Evolutionary conservation across 345 rosid species (phyloP).

Genomic region (Kandelia obovata): DNA sequence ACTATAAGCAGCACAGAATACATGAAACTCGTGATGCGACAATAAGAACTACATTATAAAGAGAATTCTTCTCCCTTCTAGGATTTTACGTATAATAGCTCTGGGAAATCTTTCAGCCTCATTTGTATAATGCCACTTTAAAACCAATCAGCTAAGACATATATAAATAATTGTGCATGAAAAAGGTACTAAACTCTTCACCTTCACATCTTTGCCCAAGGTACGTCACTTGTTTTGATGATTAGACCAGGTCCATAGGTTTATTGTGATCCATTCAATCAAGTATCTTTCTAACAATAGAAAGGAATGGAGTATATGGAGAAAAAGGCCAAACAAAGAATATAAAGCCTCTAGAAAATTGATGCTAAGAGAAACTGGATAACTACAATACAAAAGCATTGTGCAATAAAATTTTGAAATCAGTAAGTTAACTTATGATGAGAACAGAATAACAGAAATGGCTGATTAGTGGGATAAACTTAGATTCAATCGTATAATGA

Average conservation of each 20-base stretch:
- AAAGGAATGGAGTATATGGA: too few relatives aligned
- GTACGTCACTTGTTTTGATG: too few relatives aligned
- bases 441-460: neutral
- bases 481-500: too few relatives aligned
- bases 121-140: too few relatives aligned
- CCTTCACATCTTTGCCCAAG: neutral
- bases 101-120: neutral
- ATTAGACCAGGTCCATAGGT: too few relatives aligned
- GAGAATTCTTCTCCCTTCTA: slow-evolving; percentile 8
- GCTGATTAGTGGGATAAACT: neutral
- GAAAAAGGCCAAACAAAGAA: too few relatives aligned
- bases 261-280: too few relatives aligned
- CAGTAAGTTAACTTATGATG: neutral
- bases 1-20: neutral
- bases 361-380: neutral
- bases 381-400: neutral
- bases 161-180: neutral
- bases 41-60: slow-evolving; percentile 4
- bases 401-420: neutral
- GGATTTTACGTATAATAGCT: neutral
- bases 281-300: too few relatives aligned
- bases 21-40: slow-evolving; percentile 4
- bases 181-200: neutral
- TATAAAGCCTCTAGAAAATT: too few relatives aligned
- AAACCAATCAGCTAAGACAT: too few relatives aligned